Percentiles rank a stretch among this genome's conserved stretches.
Evolutionary conservation across 2,329 filamentous ascomycete genomes (phyloP).

Genomic region (Penicillium sp.): DNA sequence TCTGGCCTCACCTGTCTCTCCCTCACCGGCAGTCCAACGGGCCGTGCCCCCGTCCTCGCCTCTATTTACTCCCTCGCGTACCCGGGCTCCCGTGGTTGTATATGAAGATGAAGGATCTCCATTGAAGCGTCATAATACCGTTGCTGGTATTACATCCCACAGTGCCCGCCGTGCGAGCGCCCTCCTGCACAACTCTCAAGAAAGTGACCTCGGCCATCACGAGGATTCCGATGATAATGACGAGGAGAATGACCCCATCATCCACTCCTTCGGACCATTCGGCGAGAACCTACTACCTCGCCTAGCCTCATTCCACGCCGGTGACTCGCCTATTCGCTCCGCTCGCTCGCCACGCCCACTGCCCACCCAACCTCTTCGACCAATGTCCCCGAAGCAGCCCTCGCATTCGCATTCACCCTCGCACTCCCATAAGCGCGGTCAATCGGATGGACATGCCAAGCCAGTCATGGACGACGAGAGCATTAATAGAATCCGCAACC

Average conservation of each 20-base stretch:
- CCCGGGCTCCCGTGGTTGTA: slow-evolving; percentile 58
- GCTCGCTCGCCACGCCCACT: slow-evolving; percentile 36
- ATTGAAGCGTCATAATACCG: slow-evolving; percentile 47
- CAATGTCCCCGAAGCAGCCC: slow-evolving; percentile 36
- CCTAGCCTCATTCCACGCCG: slow-evolving; percentile 75
- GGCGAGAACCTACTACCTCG: slow-evolving; percentile 83
- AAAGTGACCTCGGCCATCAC: slow-evolving; percentile 42
- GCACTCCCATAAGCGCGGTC: slow-evolving; percentile 21
- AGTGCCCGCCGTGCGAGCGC: slow-evolving; percentile 39
- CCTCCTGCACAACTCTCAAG: slow-evolving; percentile 38
- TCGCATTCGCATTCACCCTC: slow-evolving; percentile 7
- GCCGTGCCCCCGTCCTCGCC: slow-evolving; percentile 49
- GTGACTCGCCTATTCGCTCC: slow-evolving; percentile 63
- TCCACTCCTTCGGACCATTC: slow-evolving; percentile 90
- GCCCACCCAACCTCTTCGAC: slow-evolving; percentile 38
- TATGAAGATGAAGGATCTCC: slow-evolving; percentile 73
- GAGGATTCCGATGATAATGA: slow-evolving; percentile 73
- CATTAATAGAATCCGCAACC: slow-evolving; percentile 63
- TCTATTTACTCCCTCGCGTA: slow-evolving; percentile 48
- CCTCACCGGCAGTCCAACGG: slow-evolving; percentile 60
- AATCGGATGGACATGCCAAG: neutral
- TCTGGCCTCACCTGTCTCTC: slow-evolving; percentile 78
- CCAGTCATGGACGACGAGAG: slow-evolving; percentile 27
- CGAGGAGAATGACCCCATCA: slow-evolving; percentile 91
- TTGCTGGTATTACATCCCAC: slow-evolving; percentile 33